phyloP scores from a whole-genome alignment of 805 yeast species.

The Clavispora fructus region DNA sequence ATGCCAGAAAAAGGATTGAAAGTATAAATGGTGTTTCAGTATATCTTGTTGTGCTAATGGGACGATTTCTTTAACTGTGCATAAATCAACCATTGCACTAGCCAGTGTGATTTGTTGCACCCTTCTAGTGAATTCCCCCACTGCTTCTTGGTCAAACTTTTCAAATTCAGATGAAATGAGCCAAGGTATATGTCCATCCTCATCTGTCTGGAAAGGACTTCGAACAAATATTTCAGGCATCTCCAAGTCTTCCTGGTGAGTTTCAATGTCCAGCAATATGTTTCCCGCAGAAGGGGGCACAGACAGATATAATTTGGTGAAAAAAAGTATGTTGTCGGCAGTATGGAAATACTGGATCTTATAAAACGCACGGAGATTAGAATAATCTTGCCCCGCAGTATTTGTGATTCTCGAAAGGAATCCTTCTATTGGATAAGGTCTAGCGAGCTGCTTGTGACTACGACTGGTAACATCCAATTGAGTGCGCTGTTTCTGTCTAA shows the following conservation, averaged over 20 bases:
- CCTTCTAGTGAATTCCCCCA: slow-evolving; percentile 62
- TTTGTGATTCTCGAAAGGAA: slow-evolving; percentile 57
- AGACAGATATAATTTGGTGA: slow-evolving; percentile 48
- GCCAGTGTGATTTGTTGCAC: slow-evolving; percentile 52
- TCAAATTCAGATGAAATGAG: slow-evolving; percentile 43
- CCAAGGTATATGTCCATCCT: slow-evolving; percentile 58
- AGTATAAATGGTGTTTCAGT: slow-evolving; percentile 19
- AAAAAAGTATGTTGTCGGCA: slow-evolving; percentile 55
- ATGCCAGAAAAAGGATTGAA: slow-evolving; percentile 29
- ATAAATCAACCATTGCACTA: slow-evolving; percentile 56
- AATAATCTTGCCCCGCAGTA: slow-evolving; percentile 38
- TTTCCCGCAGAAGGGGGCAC: slow-evolving; percentile 55
- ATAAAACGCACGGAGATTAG: slow-evolving; percentile 38
- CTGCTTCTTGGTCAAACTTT: slow-evolving; percentile 50
- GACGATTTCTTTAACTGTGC: slow-evolving; percentile 39
- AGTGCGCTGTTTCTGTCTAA: slow-evolving; percentile 35
- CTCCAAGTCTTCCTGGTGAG: slow-evolving; percentile 12
- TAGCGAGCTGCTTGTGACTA: neutral
- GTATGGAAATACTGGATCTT: slow-evolving; percentile 62
- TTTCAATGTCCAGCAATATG: slow-evolving; percentile 7
- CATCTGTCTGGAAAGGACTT: slow-evolving; percentile 52
- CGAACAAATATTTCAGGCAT: slow-evolving; percentile 40
- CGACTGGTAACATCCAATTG: slow-evolving; percentile 17
- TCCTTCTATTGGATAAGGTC: slow-evolving; percentile 85
- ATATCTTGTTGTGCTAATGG: slow-evolving; percentile 22